Evolutionary conservation across 2,329 filamentous ascomycete species (phyloP).

Genomic region (Cadophora malorum): DNA sequence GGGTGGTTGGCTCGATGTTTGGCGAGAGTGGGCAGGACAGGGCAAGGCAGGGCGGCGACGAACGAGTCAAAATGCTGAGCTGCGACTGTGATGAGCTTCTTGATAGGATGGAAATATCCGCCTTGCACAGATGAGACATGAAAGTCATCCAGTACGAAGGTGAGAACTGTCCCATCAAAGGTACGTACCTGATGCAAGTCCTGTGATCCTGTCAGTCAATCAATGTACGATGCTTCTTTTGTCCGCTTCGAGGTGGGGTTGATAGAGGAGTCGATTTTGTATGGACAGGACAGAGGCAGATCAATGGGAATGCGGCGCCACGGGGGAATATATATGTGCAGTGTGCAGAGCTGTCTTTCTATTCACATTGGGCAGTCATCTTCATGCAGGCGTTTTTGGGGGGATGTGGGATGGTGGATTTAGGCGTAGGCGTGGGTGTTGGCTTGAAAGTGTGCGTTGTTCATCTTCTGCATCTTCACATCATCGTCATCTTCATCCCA

Average conservation of each 20-base stretch:
- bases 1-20: conserved; percentile 8
- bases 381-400: conserved; percentile 13
- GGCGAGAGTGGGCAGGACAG: conserved; percentile 10
- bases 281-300: conserved; percentile 14
- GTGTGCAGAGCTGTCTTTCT: not conserved
- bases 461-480: not conserved
- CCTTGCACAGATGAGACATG: not conserved
- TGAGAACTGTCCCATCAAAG: not conserved
- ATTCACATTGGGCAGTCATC: conserved; percentile 23
- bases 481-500: conserved; percentile 22
- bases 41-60: conserved; percentile 4
- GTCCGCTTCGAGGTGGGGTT: not conserved
- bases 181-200: conserved; percentile 18
- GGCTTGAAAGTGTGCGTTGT: conserved; percentile 26
- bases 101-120: conserved; percentile 9
- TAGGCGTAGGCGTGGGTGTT: not conserved
- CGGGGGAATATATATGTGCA: conserved; percentile 18
- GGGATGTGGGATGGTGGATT: not conserved
- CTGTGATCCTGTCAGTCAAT: not conserved
- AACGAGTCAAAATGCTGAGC: conserved; percentile 8
- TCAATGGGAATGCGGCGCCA: conserved; percentile 3
- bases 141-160: not conserved
- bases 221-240: conserved; percentile 1
- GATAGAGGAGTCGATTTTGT: not conserved
- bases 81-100: conserved; percentile 2